These are phyloP conservation scores for Rhodotorula glutinis DNA, from an alignment of 1,284 basidiomycete species.

Conservation along the genomic window DNA sequence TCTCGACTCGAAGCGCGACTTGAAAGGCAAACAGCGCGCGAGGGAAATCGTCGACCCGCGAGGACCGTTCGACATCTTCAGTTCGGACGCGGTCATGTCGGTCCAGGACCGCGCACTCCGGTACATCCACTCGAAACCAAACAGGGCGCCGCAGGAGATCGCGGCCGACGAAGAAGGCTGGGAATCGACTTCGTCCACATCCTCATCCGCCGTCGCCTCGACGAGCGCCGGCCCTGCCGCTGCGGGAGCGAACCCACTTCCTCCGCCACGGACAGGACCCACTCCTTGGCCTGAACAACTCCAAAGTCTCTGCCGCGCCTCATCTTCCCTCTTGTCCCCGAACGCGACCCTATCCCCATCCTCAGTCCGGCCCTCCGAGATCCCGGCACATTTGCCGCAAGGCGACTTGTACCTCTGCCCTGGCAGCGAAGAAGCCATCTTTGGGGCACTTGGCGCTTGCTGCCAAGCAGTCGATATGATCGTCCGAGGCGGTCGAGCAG, in stretches of 20 bases:
- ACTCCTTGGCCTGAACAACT: constrained; percentile 35
- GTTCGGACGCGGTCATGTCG: constrained; percentile 9
- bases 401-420: constrained; percentile 80
- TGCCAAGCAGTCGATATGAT: constrained; percentile 77
- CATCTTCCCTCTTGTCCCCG: constrained; percentile 50
- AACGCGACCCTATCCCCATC: not conserved
- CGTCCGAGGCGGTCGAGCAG: constrained; percentile 44
- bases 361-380: constrained; percentile 54
- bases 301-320: constrained; percentile 10
- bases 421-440: constrained; percentile 65
- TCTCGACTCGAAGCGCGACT: constrained; percentile 45
- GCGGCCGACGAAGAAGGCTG: not conserved
- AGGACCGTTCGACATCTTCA: constrained; percentile 39
- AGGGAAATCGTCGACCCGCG: constrained; percentile 2
- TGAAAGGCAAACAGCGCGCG: constrained; percentile 2
- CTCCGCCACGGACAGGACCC: not conserved
- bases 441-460: constrained; percentile 71
- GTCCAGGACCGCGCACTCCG: constrained; percentile 64
- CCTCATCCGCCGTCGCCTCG: not conserved
- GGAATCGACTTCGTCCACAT: not conserved
- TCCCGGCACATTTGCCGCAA: constrained; percentile 67
- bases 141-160: constrained; percentile 49
- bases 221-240: not conserved
- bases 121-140: constrained; percentile 57
- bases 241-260: not conserved